Evolutionary conservation across 2,329 filamentous ascomycete genomes (phyloP), one percentile per base, ranked within the genome.

Genomic region (Thielaviopsis ethacetica): DNA sequence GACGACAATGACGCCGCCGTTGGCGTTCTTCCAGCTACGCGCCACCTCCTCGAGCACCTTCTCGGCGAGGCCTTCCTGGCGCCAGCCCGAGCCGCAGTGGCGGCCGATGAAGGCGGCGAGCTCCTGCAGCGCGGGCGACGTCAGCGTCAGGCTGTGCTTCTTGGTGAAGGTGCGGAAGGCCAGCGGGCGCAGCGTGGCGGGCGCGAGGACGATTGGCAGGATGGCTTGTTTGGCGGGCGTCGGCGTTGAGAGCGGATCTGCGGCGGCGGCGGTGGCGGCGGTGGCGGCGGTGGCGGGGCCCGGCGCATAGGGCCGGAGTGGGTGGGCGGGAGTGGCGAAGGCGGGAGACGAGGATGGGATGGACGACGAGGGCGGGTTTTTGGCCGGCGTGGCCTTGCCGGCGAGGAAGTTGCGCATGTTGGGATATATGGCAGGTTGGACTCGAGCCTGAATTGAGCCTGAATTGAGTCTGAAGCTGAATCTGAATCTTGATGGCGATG

Each of bases 151-250:
- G 65, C 91, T 94, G 72, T 98, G 89, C 68, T 97, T 98, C 71
- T 96, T 96, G 1, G 93, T 98, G 64, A 98, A 95, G 0, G 88
- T 94, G 53, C 93, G 83, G 68, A 98, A 97, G 9, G 93, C 94
- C 21, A 97, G 77, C 2, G 93, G 91, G 62, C 94, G 80, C 49
- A 98, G 75, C 0, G 88, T 94, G 10, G 89, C 82, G 0, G 91
- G 87, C 3, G 91, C 91, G 4, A 98, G 83, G 41, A 95, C 77
- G 60, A 98, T 93, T 3, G 93, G 90, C 1, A 98, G 77, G 54
- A 97, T 86, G 6, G 83, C 77, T 21, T 67, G 65, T 30, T 59
- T 61, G 19, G 54, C 38, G 12, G 59, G 53, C 12, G 53, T 53
- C 44, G 58, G 58, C 17, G 52, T 55, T 5, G 65, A 66, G 24